phyloP scores from a whole-genome alignment of 129 eudicot species.

The Centella asiatica region DNA sequence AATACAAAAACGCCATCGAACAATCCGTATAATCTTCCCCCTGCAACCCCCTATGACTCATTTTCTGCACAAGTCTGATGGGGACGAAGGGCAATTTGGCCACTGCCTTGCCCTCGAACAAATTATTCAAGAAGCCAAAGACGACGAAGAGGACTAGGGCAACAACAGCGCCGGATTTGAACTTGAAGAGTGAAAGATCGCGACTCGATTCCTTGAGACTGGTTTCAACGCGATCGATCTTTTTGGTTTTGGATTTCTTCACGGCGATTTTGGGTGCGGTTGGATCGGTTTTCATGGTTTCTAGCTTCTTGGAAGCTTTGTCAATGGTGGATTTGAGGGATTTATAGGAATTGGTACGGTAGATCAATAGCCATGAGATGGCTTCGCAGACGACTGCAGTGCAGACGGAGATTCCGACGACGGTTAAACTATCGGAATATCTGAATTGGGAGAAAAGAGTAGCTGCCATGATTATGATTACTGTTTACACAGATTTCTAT shows the following conservation, averaged over 20 bases:
- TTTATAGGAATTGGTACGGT: conserved; percentile 88
- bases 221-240: conserved; percentile 81
- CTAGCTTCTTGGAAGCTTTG: conserved; percentile 87
- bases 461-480: conserved; percentile 14
- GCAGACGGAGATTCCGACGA: conserved; percentile 60
- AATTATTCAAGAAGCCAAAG: conserved; percentile 59
- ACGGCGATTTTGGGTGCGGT: conserved; percentile 14
- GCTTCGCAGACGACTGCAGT: conserved; percentile 85
- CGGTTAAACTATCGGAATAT: conserved; percentile 75
- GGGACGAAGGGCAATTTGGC: conserved; percentile 97
- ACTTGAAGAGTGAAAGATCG: conserved; percentile 71
- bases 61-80: conserved; percentile 65
- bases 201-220: conserved; percentile 74
- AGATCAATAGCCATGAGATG: conserved; percentile 80
- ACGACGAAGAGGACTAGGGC: conserved; percentile 75
- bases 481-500: no score
- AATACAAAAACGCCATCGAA: conserved; percentile 93
- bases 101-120: conserved; percentile 79
- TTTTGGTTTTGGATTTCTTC: conserved; percentile 63
- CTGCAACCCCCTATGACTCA: conserved; percentile 76
- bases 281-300: conserved; percentile 66
- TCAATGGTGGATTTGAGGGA: conserved; percentile 90
- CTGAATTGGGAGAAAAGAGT: conserved; percentile 27
- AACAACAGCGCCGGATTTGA: conserved; percentile 91
- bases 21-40: conserved; percentile 96